These are phyloP conservation scores for Diaporthe vaccinii DNA, from an alignment of 2,329 filamentous ascomycete species.

Conservation along the genomic window DNA sequence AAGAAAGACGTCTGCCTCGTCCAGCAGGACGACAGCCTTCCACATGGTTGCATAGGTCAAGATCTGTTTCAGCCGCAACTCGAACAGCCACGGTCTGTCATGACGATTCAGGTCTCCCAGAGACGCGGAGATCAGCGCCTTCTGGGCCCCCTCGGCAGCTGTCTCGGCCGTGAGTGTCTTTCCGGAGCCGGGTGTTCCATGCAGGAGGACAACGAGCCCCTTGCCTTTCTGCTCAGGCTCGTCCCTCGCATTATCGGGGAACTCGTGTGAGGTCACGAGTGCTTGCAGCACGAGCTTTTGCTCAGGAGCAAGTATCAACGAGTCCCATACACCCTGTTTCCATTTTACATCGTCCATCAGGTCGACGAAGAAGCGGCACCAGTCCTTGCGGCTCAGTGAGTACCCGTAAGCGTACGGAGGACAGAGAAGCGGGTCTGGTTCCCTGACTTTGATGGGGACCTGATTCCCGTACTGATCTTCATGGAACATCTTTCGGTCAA, in stretches of 20 bases:
- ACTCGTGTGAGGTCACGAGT: not conserved
- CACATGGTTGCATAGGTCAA: conserved; percentile 7
- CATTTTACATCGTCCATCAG: conserved; percentile 8
- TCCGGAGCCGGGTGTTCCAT: not conserved
- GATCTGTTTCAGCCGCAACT: not conserved
- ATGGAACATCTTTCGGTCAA: conserved; percentile 2
- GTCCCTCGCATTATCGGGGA: not conserved
- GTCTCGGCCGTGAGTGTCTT: conserved; percentile 12
- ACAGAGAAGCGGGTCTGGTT: not conserved
- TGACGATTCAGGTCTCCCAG: not conserved
- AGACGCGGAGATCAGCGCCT: not conserved
- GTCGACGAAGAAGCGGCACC: conserved; percentile 11
- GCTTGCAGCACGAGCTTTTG: not conserved
- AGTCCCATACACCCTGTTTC: not conserved
- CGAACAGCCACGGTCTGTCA: not conserved
- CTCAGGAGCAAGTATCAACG: not conserved
- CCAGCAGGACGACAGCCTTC: conserved; percentile 15
- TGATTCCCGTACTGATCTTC: conserved; percentile 3
- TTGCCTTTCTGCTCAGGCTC: conserved; percentile 23
- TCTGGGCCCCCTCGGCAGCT: not conserved
- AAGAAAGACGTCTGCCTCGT: not conserved
- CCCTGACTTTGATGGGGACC: not conserved
- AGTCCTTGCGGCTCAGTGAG: conserved; percentile 4
- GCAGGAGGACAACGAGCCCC: not conserved
- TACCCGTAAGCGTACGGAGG: conserved; percentile 14